These are phyloP conservation scores for Volvox africanus DNA, from an alignment of 139 green algal genomes.

Conservation along the genomic window DNA sequence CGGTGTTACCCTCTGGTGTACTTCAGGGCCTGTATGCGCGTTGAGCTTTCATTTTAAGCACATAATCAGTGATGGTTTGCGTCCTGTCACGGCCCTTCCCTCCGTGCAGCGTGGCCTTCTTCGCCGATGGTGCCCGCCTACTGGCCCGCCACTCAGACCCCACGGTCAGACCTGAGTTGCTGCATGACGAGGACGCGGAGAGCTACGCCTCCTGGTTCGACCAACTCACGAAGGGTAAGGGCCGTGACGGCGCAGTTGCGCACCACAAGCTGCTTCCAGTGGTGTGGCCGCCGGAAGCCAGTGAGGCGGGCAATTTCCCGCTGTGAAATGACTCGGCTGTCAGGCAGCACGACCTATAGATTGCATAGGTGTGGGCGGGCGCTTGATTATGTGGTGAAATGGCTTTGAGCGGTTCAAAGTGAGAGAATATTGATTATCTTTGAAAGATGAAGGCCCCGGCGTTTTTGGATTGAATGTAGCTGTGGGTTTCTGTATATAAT, in stretches of 20 bases:
- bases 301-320: conserved; percentile 33
- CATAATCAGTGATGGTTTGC: too few relatives aligned
- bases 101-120: conserved; percentile 60
- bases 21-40: too few relatives aligned
- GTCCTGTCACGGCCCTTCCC: neutral
- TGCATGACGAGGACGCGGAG: conserved; percentile 69
- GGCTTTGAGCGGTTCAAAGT: too few relatives aligned
- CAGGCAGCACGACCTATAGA: too few relatives aligned
- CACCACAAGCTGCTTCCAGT: conserved; percentile 46
- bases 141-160: conserved; percentile 54
- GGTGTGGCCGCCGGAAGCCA: conserved; percentile 37
- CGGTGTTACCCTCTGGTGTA: too few relatives aligned
- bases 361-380: too few relatives aligned
- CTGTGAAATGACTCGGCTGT: neutral
- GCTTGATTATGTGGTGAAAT: too few relatives aligned
- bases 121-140: conserved; percentile 68
- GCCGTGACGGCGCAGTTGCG: conserved; percentile 6
- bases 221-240: neutral
- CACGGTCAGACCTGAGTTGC: conserved; percentile 46
- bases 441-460: too few relatives aligned
- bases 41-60: too few relatives aligned
- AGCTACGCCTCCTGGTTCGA: conserved; percentile 57
- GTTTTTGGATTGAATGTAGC: too few relatives aligned
- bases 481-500: too few relatives aligned
- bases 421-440: too few relatives aligned